phyloP scores from a whole-genome alignment of 352 stramenopile species.

The Phytopythium kandeliae region DNA sequence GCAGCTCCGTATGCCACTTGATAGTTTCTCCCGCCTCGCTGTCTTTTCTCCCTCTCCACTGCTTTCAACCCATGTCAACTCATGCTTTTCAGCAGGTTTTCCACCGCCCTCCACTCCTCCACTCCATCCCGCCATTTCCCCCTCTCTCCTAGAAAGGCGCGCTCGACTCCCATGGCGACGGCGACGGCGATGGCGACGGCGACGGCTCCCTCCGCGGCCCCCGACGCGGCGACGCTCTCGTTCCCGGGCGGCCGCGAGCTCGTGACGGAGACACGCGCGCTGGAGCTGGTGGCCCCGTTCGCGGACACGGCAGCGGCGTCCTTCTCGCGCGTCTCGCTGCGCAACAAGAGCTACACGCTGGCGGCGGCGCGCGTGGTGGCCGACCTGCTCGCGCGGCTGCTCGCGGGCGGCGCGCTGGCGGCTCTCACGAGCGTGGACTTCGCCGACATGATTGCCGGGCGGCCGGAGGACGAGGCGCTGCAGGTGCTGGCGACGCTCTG shows the following conservation, averaged over 20 bases:
- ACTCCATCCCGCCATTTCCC: neutral
- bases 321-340: slow-evolving; percentile 81
- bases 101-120: neutral
- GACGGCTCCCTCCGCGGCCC: neutral
- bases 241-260: slow-evolving; percentile 79
- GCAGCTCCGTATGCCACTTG: neutral
- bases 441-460: slow-evolving; percentile 83
- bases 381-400: slow-evolving; percentile 53
- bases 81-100: neutral
- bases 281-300: slow-evolving; percentile 59
- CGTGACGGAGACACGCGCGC: slow-evolving; percentile 60
- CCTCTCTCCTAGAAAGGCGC: slow-evolving; percentile 1
- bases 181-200: neutral
- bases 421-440: slow-evolving; percentile 77
- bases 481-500: slow-evolving; percentile 79
- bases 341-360: slow-evolving; percentile 87
- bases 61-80: neutral
- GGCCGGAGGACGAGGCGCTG: slow-evolving; percentile 76
- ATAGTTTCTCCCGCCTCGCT: neutral
- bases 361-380: slow-evolving; percentile 71
- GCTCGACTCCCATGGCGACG: neutral
- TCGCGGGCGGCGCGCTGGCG: slow-evolving; percentile 39
- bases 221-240: slow-evolving; percentile 24
- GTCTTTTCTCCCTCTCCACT: neutral
- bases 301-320: slow-evolving; percentile 18